Percentiles rank a stretch among this genome's conserved stretches.
phyloP scores from a whole-genome alignment of 495 filamentous ascomycete species.

The Penicillium malachiteum region DNA sequence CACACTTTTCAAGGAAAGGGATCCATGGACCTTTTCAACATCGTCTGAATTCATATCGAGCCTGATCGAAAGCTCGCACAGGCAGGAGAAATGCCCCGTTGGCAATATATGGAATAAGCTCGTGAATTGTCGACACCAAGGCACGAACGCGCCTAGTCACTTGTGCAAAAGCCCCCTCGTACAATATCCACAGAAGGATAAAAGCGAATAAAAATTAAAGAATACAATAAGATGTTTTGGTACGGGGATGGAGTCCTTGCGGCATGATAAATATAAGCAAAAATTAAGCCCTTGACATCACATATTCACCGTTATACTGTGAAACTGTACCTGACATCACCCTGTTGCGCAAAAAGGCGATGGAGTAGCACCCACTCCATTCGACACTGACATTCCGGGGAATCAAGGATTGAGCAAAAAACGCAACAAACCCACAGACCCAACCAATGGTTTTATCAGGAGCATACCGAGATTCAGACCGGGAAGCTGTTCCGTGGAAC shows the following conservation, averaged over 20 bases:
- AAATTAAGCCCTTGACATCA: background rate
- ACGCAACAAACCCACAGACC: background rate
- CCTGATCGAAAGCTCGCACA: background rate
- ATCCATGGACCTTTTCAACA: conserved; percentile 23
- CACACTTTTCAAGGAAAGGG: conserved; percentile 16
- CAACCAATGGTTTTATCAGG: background rate
- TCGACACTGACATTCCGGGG: conserved; percentile 10
- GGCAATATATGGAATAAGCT: background rate
- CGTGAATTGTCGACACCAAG: background rate
- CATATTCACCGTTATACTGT: conserved; percentile 4
- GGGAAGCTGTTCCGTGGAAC: background rate
- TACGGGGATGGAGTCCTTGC: background rate
- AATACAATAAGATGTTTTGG: background rate
- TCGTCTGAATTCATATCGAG: conserved; percentile 18
- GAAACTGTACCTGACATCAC: conserved; percentile 26
- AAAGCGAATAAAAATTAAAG: background rate
- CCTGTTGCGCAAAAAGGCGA: conserved; percentile 9
- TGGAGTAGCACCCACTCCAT: conserved; percentile 20
- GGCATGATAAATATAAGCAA: conserved; percentile 27
- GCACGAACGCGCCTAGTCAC: background rate
- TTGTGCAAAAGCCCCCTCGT: background rate
- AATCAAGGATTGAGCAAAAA: background rate
- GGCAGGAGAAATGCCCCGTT: too few relatives aligned
- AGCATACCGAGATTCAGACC: conserved; percentile 1
- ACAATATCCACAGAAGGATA: background rate